A percentile compares a stretch with the other conserved stretches of the same genome.
Conservation (phyloP, 257 asterid species). For the Nicotiana attenuata region DNA sequence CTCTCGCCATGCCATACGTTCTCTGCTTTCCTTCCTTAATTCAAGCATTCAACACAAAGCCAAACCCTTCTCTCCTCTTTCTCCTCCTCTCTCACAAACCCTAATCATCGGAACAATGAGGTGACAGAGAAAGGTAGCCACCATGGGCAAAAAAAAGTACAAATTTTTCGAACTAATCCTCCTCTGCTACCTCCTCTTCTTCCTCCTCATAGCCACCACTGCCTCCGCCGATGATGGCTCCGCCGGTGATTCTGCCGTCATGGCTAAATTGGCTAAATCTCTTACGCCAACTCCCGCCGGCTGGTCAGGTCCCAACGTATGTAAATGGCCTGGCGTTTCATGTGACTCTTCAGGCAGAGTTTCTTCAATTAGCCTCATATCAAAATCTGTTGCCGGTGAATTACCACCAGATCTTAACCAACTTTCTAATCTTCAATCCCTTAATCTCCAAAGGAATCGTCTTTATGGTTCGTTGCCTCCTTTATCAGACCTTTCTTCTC, state of each 20-base stretch:
- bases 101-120: conserved; percentile 8
- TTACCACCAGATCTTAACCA: conserved; percentile 47
- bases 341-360: conserved; percentile 48
- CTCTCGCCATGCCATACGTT: conserved; percentile 5
- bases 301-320: conserved; percentile 55
- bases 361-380: conserved; percentile 40
- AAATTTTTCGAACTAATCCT: conserved; percentile 10
- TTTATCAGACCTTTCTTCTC: conserved; percentile 32
- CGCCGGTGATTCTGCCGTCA: conserved; percentile 51
- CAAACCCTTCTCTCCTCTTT: conserved; percentile 3
- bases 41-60: conserved; percentile 12
- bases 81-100: conserved; percentile 12
- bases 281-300: conserved; percentile 40
- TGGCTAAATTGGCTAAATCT: conserved; percentile 52
- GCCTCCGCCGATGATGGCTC: conserved; percentile 19
- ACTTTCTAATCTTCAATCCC: conserved; percentile 51
- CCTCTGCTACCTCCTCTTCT: conserved; percentile 17
- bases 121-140: conserved; percentile 15
- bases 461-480: conserved; percentile 61
- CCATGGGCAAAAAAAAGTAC: conserved; percentile 38
- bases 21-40: conserved; percentile 15
- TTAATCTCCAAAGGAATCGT: conserved; percentile 47
- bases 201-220: conserved; percentile 13
- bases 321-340: conserved; percentile 67
- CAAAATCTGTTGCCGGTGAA: conserved; percentile 43